Percentiles rank a stretch among this genome's conserved stretches.
Conservation (phyloP, 2,329 filamentous ascomycete genomes). For the Exserohilum turcica region DNA sequence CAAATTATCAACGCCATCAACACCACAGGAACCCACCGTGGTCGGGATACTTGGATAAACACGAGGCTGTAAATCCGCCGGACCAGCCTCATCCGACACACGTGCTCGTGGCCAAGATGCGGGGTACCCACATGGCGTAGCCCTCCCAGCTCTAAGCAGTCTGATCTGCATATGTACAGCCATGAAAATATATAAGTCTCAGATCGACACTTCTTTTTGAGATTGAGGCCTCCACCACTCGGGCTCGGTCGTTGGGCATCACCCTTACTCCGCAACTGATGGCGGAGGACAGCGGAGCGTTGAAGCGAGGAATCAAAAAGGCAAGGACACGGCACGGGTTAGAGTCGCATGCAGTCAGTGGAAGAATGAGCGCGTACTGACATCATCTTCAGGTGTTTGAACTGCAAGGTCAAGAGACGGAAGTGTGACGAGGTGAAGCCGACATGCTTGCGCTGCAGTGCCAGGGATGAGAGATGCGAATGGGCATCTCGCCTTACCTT, state of each 20-base stretch:
- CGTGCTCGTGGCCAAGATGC: not conserved
- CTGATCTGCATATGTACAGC: not conserved
- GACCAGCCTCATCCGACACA: not conserved
- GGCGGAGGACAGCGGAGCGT: not conserved
- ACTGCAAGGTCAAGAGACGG: constrained; percentile 21
- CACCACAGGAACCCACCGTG: not conserved
- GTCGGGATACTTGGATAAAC: not conserved
- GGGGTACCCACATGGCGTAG: constrained; percentile 11
- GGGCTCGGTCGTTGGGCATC: not conserved
- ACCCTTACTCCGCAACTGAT: not conserved
- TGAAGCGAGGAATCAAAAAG: constrained; percentile 6
- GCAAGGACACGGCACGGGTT: constrained; percentile 12
- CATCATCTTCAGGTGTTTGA: constrained; percentile 6
- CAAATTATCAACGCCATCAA: too few species aligned
- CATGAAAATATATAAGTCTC: not conserved
- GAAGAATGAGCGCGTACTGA: not conserved
- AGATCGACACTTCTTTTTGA: not conserved
- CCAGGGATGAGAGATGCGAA: constrained; percentile 19
- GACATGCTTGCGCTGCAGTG: constrained; percentile 20
- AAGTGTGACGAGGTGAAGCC: constrained; percentile 29
- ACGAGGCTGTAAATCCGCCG: not conserved
- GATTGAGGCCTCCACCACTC: not conserved
- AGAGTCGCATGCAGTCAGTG: not conserved
- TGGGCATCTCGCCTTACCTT: constrained; percentile 25
- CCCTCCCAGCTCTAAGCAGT: not conserved